Evolutionary conservation across 352 stramenopile genomes (phyloP).

Genomic region (Phytophthora fragariaefolia): DNA sequence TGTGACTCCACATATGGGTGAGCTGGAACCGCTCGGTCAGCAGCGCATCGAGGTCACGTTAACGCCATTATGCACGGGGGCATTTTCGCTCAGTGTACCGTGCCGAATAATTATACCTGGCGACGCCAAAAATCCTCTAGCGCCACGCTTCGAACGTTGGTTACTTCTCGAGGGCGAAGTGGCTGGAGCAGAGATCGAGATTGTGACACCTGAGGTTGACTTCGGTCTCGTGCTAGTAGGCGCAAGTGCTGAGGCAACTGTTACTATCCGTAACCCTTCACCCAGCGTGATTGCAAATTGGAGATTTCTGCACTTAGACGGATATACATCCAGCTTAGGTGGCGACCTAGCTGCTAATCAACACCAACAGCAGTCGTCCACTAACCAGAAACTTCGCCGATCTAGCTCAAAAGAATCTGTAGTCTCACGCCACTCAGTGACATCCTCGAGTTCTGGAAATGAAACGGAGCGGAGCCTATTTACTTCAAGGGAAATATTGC

Average conservation of each 20-base stretch:
- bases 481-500: conserved; percentile 50
- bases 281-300: conserved; percentile 39
- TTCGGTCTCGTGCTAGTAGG: conserved; percentile 79
- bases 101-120: conserved; percentile 35
- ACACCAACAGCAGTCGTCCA: conserved; percentile 3
- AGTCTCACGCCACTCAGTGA: conserved; percentile 43
- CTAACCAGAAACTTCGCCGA: conserved; percentile 35
- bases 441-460: conserved; percentile 43
- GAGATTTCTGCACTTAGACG: conserved; percentile 58
- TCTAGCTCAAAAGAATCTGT: conserved; percentile 64
- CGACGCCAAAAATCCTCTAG: background rate
- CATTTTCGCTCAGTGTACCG: conserved; percentile 57
- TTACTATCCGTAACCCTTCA: conserved; percentile 40
- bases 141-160: conserved; percentile 49
- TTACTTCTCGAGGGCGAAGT: conserved; percentile 62
- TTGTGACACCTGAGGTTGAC: conserved; percentile 63
- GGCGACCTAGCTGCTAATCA: background rate
- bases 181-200: conserved; percentile 45
- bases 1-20: conserved; percentile 27
- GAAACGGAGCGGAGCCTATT: conserved; percentile 51
- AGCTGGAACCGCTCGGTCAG: conserved; percentile 28
- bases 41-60: conserved; percentile 41
- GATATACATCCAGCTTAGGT: conserved; percentile 1
- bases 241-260: conserved; percentile 42
- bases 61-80: conserved; percentile 45